Evolutionary conservation across 2,329 filamentous ascomycete species (phyloP), one percentile per base, ranked within the genome.

Genomic region (Paecilomyces fulvus): DNA sequence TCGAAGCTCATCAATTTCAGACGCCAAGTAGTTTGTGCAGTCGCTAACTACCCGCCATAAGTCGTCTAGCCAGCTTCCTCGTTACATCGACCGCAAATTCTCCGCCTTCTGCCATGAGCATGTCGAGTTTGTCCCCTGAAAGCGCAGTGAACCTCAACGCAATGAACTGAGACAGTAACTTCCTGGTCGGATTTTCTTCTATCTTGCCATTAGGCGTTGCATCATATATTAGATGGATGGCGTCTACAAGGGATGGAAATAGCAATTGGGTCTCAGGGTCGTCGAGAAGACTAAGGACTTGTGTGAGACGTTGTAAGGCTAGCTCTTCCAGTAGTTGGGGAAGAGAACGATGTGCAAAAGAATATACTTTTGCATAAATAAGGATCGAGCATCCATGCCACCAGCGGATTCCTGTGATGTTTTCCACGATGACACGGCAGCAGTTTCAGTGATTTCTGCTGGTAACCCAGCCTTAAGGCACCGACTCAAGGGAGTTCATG

Each of bases 401-500:
- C 23, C 31, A 12, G 37, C 8, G 14, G 7, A 10, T 4, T 53
- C 31, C 9, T 31, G 28, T 2, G 21, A 12, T 23, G 20, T 46
- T 43, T 53, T 17, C 31, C 30, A 3, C 14, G 37, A 33, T 21
- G 14, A 14, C 1, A 7, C 51, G 2, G 51, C 51, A 25, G 51
- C 51, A 2, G 51, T 53, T 46, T 53, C 17, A 11, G 21, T 43
- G 9, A 10, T 33, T 33, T 31, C 51, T 33, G 30, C 51, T 3
- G 51, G 51, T 46, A 53, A 21, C n/a, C 51, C 52, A 23, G 46
- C 52, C 28, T 43, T 25, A 5, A 54, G 25, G n/a, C 52, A 54
- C 21, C 30, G 23, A 23, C 52, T 54, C 14, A 54, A 54, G 52
- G 52, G 52, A 10, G 37, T 54, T 11, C 56, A 49, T n/a, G 28